Evolutionary conservation across 257 asterid species (phyloP).

Genomic region (Solanum dulcamara): DNA sequence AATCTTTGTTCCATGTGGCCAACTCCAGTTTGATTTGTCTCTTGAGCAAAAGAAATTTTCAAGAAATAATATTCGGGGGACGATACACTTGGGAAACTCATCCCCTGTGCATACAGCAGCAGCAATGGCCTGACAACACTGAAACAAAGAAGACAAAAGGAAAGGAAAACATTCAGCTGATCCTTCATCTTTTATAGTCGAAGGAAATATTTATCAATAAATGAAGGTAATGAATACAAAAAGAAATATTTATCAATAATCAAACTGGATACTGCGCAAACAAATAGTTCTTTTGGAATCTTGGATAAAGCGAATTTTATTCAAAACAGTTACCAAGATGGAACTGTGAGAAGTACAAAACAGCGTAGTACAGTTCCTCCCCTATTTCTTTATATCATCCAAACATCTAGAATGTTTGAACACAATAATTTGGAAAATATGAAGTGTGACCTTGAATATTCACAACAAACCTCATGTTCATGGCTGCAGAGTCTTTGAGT

Average conservation of each 20-base stretch:
- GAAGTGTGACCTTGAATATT: not conserved
- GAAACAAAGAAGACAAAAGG: constrained; percentile 9
- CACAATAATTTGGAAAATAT: not conserved
- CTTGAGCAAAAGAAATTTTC: constrained; percentile 43
- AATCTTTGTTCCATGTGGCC: constrained; percentile 69
- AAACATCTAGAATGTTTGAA: not conserved
- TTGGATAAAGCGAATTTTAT: not conserved
- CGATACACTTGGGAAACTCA: constrained; percentile 51
- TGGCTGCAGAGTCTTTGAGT: constrained; percentile 60
- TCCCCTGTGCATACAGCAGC: constrained; percentile 46
- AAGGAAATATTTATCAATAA: not conserved
- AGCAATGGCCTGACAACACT: constrained; percentile 89
- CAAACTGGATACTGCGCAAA: not conserved
- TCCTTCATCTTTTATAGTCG: not conserved
- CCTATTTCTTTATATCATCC: not conserved
- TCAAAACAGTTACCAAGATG: not conserved
- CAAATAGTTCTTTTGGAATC: not conserved
- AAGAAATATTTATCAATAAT: not conserved
- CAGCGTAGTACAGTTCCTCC: not conserved
- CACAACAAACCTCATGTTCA: constrained; percentile 44
- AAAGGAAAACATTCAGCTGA: not conserved
- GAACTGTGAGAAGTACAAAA: not conserved
- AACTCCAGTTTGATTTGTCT: constrained; percentile 67
- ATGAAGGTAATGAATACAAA: not conserved
- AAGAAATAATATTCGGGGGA: constrained; percentile 67